phyloP scores from a whole-genome alignment of 441 rosid genomes.

The Brassica balearica region DNA sequence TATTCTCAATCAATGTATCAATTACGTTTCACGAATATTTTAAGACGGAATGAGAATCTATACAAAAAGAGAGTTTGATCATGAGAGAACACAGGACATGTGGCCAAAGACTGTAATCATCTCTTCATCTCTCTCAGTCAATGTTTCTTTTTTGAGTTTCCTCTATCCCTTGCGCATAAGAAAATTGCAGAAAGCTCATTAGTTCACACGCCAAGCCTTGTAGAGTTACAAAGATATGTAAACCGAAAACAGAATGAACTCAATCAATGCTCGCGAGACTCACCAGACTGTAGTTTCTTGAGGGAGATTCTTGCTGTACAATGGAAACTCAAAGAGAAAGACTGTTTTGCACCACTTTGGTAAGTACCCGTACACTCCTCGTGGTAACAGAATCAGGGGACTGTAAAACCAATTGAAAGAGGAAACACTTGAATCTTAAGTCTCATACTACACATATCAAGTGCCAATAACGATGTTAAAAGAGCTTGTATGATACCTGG shows the following conservation, averaged over 20 bases:
- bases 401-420: slow-evolving; percentile 53
- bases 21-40: slow-evolving; percentile 9
- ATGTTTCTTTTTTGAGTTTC: slow-evolving; percentile 31
- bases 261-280: slow-evolving; percentile 35
- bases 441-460: background rate
- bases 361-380: slow-evolving; percentile 62
- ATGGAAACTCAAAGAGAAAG: slow-evolving; percentile 77
- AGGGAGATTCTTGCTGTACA: slow-evolving; percentile 76
- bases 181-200: slow-evolving; percentile 13
- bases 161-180: slow-evolving; percentile 42
- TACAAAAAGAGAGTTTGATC: slow-evolving; percentile 35
- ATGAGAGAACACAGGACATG: slow-evolving; percentile 1
- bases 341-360: slow-evolving; percentile 75
- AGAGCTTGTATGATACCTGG: slow-evolving; percentile 57
- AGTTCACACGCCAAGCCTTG: background rate
- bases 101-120: background rate
- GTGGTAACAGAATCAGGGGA: slow-evolving; percentile 81
- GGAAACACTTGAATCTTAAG: background rate
- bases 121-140: slow-evolving; percentile 35
- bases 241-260: background rate
- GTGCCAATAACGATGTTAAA: background rate
- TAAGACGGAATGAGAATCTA: slow-evolving; percentile 24
- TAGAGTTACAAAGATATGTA: background rate
- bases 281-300: slow-evolving; percentile 68
- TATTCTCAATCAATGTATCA: slow-evolving; percentile 32